Percentiles rank a stretch among this genome's conserved stretches.
These are phyloP conservation scores for Wickerhamiella qilinensis DNA, from an alignment of 805 yeast genomes.

Conservation along the genomic window DNA sequence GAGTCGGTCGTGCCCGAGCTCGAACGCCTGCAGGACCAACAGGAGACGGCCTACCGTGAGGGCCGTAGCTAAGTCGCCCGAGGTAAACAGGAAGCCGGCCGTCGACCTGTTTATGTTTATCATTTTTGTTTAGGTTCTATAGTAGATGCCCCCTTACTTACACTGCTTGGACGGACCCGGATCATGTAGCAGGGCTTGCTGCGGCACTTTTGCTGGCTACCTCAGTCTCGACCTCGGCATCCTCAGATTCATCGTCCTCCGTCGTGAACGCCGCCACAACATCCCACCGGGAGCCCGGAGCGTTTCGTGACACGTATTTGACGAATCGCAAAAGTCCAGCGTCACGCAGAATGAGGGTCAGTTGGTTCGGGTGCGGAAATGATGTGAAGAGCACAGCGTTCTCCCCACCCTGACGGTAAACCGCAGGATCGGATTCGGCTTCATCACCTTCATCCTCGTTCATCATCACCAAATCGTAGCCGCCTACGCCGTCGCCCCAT, in stretches of 20 bases:
- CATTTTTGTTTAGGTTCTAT: too few species aligned
- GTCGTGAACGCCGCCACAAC: conserved; percentile 67
- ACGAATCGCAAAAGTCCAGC: conserved; percentile 77
- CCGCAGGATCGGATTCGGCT: conserved; percentile 51
- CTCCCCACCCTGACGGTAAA: conserved; percentile 54
- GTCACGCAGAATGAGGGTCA: conserved; percentile 67
- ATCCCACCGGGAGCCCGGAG: conserved; percentile 91
- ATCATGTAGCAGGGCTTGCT: too few species aligned
- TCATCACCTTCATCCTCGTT: conserved; percentile 28
- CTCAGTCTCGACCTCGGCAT: neutral
- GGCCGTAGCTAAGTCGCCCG: conserved; percentile 3
- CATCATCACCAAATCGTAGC: conserved; percentile 79
- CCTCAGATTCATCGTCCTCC: conserved; percentile 21
- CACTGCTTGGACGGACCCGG: too few species aligned
- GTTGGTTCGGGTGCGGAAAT: conserved; percentile 71
- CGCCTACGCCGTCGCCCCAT: conserved; percentile 79
- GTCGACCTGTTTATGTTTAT: neutral
- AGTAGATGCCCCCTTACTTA: too few species aligned
- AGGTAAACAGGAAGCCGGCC: too few species aligned
- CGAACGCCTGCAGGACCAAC: conserved; percentile 42
- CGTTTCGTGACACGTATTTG: conserved; percentile 76
- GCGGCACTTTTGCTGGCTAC: too few species aligned
- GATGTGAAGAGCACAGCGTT: conserved; percentile 64
- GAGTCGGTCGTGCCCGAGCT: conserved; percentile 47
- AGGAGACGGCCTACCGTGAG: conserved; percentile 24